Percentiles rank a stretch among this genome's conserved stretches.
These are phyloP conservation scores for Tylopilus felleus DNA, from an alignment of 768 basidiomycete genomes.

Conservation along the genomic window DNA sequence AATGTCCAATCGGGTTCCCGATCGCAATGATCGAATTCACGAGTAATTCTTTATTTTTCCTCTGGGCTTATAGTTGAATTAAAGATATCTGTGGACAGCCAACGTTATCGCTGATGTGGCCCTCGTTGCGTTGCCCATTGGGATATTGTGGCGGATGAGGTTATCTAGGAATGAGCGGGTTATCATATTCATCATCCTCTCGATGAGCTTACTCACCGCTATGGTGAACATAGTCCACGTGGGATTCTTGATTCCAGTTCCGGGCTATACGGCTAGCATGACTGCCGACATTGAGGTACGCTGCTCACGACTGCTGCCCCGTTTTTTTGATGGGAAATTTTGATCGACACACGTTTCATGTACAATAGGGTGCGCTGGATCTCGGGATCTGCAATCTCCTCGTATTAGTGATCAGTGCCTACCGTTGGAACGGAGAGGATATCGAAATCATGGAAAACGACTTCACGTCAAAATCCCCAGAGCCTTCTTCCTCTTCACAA, in stretches of 20 bases:
- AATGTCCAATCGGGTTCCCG: slow-evolving; percentile 5
- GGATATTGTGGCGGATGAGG: slow-evolving; percentile 3
- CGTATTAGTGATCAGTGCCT: slow-evolving; percentile 13
- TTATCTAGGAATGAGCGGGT: slow-evolving; percentile 9
- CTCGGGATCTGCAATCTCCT: slow-evolving; percentile 17
- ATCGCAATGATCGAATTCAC: slow-evolving; percentile 3
- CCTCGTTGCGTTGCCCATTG: slow-evolving; percentile 9
- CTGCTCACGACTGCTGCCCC: neutral
- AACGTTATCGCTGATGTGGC: slow-evolving; percentile 8
- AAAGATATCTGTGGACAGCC: slow-evolving; percentile 1
- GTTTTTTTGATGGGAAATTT: neutral
- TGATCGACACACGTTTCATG: neutral
- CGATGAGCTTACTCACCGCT: slow-evolving; percentile 8
- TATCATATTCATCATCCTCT: slow-evolving; percentile 9
- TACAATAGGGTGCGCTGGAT: slow-evolving; percentile 12
- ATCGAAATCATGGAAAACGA: neutral
- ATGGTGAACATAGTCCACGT: slow-evolving; percentile 14
- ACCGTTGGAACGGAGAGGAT: slow-evolving; percentile 4
- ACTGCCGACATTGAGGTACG: slow-evolving; percentile 18
- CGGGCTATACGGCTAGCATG: slow-evolving; percentile 4
- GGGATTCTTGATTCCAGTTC: slow-evolving; percentile 9
- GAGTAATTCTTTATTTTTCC: neutral
- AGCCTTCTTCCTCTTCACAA: neutral
- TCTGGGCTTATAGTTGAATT: neutral
- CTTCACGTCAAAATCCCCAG: neutral